Evolutionary conservation across 2,329 filamentous ascomycete genomes (phyloP), one percentile per base, ranked within the genome.

Genomic region (Akanthomyces lecanii): DNA sequence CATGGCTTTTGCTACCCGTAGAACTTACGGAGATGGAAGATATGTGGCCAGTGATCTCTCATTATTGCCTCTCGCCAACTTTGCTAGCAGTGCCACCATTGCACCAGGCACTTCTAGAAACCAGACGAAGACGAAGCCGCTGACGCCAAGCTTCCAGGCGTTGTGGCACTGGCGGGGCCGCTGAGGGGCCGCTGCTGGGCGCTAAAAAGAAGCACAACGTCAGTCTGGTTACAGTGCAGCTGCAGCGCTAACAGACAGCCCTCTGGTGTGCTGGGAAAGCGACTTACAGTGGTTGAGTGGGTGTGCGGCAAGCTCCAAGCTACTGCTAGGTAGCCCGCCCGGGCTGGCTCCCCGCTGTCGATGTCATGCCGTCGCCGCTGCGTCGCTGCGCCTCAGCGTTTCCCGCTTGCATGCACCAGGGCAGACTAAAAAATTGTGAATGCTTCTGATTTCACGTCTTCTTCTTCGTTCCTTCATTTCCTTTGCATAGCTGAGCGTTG

Each of bases 101-200:
- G 23, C 3, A 40, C 16, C 23, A 48, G 56, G 25, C 36, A 42
- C 23, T 55, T 54, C 21, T 21, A 48, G 48, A 61, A 61, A 33
- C 42, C 30, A 57, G 55, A 47, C 25, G 25, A 56, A 56, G 28
- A 57, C 14, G 21, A 28, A 28, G 36, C 16, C 18, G 38, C 33
- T 47, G 36, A 30, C 38, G 59, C 59, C 59, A 61, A 61, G 59
- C 59, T 54, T 54, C 40, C 42, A 61, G 59, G 59, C 28, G 48
- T 45, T 52, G 48, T 54, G 59, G 40, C 50, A 61, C 53, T 45
- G 61, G 61, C 53, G 61, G 61, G 60, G 61, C 61, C 61, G 61
- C 53, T 62, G 61, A 62, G 53, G 61, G 61, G 52, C 53, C 28
- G 40, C 36, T 36, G 23, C 8, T 21, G 6, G 52, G 42, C 45